Evolutionary conservation across 768 basidiomycete species (phyloP), one percentile per base, ranked within the genome.

Genomic region (Phanerochaete carnosa): DNA sequence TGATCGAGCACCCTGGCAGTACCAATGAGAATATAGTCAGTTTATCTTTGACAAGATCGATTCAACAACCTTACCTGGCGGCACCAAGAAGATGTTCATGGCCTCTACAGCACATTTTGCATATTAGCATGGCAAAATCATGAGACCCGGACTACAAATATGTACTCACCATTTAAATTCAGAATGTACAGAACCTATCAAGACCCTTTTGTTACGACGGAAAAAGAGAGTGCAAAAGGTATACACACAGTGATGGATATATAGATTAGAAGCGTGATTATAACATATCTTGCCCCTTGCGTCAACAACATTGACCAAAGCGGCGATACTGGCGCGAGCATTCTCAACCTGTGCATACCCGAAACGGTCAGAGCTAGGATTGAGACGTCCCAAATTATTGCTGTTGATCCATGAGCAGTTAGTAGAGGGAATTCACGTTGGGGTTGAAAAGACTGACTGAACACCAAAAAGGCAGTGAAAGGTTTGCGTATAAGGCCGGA

Each of bases 371-470:
- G 32, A n/a, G 35, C 33, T 2, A 63, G 49, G 16, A 63, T 63
- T 26, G 47, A 55, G 13, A 63, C 43, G 32, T 63, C 62, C 59
- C 57, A 63, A 22, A 26, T 30, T 51, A 63, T 53, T 28, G 62
- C 62, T 63, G 54, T 33, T 15, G 22, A 45, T 22, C 22, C 43
- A 3, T 12, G 35, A 15, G 30, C 47, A 3, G 12, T n/a, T 13
- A 6, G 16, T 22, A 19, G 8, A 30, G 23, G 37, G 23, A n/a
- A 3, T 12, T 28, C n/a, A 11, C 11, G 50, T 23, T 11, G 35
- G 25, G 29, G 4, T 7, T 26, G 6, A 9, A 23, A n/a, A n/a
- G n/a, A 62, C 58, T 32, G 19, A 63, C 62, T 60, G 55, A 60
- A 63, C 25, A 57, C 7, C 55, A 58, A 57, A 33, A 60, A 60